Evolutionary conservation across 345 rosid genomes (phyloP).

Genomic region (Cardamine occulta): DNA sequence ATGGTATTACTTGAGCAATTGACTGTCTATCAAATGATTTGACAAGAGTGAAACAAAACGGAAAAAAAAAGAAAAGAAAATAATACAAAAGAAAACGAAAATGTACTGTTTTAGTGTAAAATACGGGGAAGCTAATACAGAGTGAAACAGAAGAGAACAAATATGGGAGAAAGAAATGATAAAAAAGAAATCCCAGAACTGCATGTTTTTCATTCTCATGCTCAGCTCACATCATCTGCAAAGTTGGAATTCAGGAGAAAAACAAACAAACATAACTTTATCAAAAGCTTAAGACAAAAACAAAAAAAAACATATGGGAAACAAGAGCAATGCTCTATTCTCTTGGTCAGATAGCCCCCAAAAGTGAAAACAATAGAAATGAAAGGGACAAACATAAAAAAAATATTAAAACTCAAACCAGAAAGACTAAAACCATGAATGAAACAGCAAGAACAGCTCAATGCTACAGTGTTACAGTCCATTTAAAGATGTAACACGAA

Average conservation of each 20-base stretch:
- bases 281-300: slow-evolving; percentile 26
- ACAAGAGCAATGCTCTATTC: background rate
- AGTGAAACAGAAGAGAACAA: slow-evolving; percentile 19
- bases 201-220: slow-evolving; percentile 52
- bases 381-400: slow-evolving; percentile 25
- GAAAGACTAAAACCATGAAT: slow-evolving; percentile 14
- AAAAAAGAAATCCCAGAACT: slow-evolving; percentile 34
- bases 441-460: slow-evolving; percentile 2
- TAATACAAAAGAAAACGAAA: background rate
- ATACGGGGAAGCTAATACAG: slow-evolving; percentile 18
- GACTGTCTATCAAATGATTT: background rate
- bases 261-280: slow-evolving; percentile 34
- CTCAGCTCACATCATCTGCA: slow-evolving; percentile 67
- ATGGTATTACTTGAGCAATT: slow-evolving; percentile 4
- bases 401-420: background rate
- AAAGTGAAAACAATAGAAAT: slow-evolving; percentile 20
- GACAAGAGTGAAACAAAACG: slow-evolving; percentile 14
- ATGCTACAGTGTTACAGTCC: background rate
- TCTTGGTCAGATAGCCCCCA: background rate
- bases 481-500: background rate
- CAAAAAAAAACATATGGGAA: background rate
- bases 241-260: slow-evolving; percentile 51
- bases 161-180: slow-evolving; percentile 16
- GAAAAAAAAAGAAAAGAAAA: background rate
- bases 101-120: background rate